A percentile compares a stretch with the other conserved stretches of the same genome.
phyloP scores from a whole-genome alignment of 371 early-diverging fungal genomes.

The Circinella umbellata region DNA sequence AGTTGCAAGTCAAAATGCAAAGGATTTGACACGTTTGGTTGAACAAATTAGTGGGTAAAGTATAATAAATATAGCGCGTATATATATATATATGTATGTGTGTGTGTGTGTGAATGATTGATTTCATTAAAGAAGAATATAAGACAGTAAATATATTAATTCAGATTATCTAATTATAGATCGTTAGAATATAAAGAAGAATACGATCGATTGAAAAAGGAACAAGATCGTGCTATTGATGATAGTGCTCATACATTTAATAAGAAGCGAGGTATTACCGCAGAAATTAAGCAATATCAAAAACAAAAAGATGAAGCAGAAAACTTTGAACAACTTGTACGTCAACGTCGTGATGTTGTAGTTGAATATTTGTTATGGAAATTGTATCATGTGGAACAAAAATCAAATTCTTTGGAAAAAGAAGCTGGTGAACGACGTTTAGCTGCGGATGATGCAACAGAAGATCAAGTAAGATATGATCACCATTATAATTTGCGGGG shows the following conservation, averaged over 20 bases:
- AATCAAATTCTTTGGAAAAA: constrained; percentile 57
- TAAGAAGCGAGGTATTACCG: constrained; percentile 83
- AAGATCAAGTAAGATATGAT: constrained; percentile 38
- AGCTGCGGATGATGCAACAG: constrained; percentile 31
- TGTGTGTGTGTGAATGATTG: not conserved
- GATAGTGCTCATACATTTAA: constrained; percentile 87
- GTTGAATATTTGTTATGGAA: constrained; percentile 85
- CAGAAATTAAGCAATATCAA: constrained; percentile 90
- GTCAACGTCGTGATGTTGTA: constrained; percentile 60
- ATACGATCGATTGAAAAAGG: constrained; percentile 84
- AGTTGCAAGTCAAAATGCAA: constrained; percentile 95
- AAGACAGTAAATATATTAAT: too few species aligned
- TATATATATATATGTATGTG: too few species aligned
- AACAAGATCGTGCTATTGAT: constrained; percentile 88
- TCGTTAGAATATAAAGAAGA: constrained; percentile 89
- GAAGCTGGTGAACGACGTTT: constrained; percentile 42
- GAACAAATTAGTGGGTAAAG: constrained; percentile 94
- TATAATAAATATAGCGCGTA: not conserved
- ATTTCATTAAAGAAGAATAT: not conserved
- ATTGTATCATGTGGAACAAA: constrained; percentile 82
- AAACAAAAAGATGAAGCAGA: constrained; percentile 94
- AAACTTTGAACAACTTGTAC: constrained; percentile 72
- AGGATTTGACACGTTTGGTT: constrained; percentile 91
- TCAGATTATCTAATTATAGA: constrained; percentile 30
- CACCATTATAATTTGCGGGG: not conserved